Conservation (phyloP, 2,329 filamentous ascomycete genomes). For the Ceratocystis colombiana region DNA sequence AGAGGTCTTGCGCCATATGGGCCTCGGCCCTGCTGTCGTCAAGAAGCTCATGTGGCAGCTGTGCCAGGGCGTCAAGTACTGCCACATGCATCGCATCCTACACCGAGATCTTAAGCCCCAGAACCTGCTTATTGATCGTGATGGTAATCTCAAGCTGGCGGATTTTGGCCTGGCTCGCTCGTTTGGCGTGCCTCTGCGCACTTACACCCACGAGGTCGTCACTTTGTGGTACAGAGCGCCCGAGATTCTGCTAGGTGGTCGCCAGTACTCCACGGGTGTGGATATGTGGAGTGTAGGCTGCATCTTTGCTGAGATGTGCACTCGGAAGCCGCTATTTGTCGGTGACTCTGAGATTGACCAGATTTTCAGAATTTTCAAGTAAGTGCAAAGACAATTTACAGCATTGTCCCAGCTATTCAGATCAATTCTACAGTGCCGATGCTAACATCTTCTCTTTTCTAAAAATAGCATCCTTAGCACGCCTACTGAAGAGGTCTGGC, state of each 20-base stretch:
- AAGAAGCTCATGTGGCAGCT: slow-evolving; percentile 91
- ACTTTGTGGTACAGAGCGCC: slow-evolving; percentile 89
- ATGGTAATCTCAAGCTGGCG: slow-evolving; percentile 81
- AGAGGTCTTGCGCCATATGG: slow-evolving; percentile 53
- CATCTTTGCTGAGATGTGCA: slow-evolving; percentile 96
- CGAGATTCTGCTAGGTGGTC: slow-evolving; percentile 79
- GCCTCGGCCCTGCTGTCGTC: slow-evolving; percentile 68
- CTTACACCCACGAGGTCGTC: slow-evolving; percentile 91
- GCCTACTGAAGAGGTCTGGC: slow-evolving; percentile 72
- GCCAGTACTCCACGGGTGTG: slow-evolving; percentile 86
- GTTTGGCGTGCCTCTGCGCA: slow-evolving; percentile 81
- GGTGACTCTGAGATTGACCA: slow-evolving; percentile 61
- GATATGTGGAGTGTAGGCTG: slow-evolving; percentile 95
- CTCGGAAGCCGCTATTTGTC: slow-evolving; percentile 81
- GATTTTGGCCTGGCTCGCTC: slow-evolving; percentile 85
- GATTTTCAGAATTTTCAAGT: slow-evolving; percentile 55
- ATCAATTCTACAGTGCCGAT: neutral
- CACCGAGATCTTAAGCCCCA: slow-evolving; percentile 87
- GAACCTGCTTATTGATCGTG: slow-evolving; percentile 75
- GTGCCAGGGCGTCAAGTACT: slow-evolving; percentile 74
- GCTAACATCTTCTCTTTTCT: neutral
- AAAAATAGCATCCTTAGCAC: slow-evolving; percentile 55
- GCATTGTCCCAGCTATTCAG: neutral
- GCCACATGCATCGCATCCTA: slow-evolving; percentile 76
- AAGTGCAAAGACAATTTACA: neutral